These are phyloP conservation scores for Chenopodium suecicum DNA, from an alignment of 148 eudicot genomes.

Conservation along the genomic window DNA sequence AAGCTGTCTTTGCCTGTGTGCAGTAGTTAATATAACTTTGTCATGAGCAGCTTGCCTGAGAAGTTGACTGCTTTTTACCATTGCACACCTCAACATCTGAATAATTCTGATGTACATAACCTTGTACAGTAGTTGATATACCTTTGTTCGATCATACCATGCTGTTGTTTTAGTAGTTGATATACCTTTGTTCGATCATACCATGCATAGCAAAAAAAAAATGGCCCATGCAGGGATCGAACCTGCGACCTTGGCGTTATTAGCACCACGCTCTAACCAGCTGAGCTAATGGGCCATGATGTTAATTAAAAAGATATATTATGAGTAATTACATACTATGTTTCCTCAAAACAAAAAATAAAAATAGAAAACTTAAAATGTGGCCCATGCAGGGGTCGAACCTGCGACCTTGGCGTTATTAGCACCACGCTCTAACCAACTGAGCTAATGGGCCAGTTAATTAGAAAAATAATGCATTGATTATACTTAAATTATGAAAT, in stretches of 20 bases:
- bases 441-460: constrained; percentile 58
- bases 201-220: too few species aligned
- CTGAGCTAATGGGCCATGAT: constrained; percentile 47
- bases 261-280: constrained; percentile 84
- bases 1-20: neutral
- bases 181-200: too few species aligned
- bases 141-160: too few species aligned
- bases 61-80: neutral
- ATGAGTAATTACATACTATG: too few species aligned
- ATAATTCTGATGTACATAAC: too few species aligned
- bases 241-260: constrained; percentile 87
- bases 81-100: too few species aligned
- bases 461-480: neutral
- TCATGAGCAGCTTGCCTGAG: neutral
- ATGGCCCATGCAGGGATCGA: constrained; percentile 83
- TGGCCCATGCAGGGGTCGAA: constrained; percentile 13
- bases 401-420: constrained; percentile 55
- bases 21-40: too few species aligned
- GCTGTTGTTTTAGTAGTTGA: too few species aligned
- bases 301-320: too few species aligned
- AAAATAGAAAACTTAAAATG: too few species aligned
- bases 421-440: constrained; percentile 81
- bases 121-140: too few species aligned
- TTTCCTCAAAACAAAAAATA: too few species aligned
- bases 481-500: neutral